Conservation (phyloP, 768 basidiomycete species). For the Podaxis mareebaensis region DNA sequence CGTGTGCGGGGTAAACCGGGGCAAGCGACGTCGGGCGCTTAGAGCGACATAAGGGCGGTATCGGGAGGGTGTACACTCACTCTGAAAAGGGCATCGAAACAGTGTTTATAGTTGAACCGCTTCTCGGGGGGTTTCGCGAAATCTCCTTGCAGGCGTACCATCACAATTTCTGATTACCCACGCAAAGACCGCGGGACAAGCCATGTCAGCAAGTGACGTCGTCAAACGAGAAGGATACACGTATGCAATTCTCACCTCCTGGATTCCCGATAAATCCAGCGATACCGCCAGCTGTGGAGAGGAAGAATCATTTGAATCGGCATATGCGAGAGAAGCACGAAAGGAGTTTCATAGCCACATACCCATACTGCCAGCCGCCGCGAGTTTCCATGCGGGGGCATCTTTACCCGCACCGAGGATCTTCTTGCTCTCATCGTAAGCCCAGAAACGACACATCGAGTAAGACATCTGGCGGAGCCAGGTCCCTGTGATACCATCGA, state of each 20-base stretch:
- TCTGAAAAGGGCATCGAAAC: conserved; percentile 83
- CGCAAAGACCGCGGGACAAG: neutral
- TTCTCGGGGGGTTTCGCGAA: conserved; percentile 87
- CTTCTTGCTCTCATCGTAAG: conserved; percentile 90
- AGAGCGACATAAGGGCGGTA: neutral
- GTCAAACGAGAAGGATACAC: neutral
- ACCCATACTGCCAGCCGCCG: conserved; percentile 85
- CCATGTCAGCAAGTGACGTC: conserved; percentile 1
- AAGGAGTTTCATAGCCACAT: conserved; percentile 19
- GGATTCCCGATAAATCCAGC: conserved; percentile 91
- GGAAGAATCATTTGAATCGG: conserved; percentile 10
- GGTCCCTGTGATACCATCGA: conserved; percentile 86
- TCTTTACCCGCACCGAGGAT: conserved; percentile 69
- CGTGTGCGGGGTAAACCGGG: conserved; percentile 5
- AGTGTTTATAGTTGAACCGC: conserved; percentile 88
- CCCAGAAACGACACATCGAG: conserved; percentile 91
- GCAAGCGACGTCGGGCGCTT: neutral
- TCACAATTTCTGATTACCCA: conserved; percentile 61
- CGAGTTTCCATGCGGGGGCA: conserved; percentile 80
- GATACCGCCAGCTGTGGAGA: conserved; percentile 70
- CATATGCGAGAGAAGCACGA: conserved; percentile 8
- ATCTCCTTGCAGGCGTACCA: conserved; percentile 90
- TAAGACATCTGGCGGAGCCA: conserved; percentile 94
- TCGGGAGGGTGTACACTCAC: conserved; percentile 45
- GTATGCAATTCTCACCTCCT: conserved; percentile 48